Base-by-base conservation (phyloP, 768 basidiomycete genomes). In the Hydnum rufescens region DNA sequence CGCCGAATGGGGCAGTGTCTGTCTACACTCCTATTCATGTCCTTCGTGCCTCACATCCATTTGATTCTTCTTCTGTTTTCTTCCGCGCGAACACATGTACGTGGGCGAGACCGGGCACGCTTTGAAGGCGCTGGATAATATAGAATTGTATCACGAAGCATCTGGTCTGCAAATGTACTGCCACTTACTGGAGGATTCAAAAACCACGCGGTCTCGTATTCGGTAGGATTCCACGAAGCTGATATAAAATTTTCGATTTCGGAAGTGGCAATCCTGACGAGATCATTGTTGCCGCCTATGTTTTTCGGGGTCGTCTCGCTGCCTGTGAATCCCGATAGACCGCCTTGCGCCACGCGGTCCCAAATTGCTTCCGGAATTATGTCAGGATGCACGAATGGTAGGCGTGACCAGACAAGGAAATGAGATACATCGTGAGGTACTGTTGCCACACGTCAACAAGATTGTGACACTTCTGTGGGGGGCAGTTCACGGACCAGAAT, bases 121-220 rank as follows among this genome's bases (percentile, higher is more conserved):
- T 88, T 59, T 90, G 86, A 52, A 88, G 63, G 60, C 85, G 74
- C 83, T 84, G 63, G 5, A 42, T 49, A 49, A 49, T 39, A 55
- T 47, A 51, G 39, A 50, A 48, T 31, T 54, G 54, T 3, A n/a
- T 26, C 49, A 3, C 25, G 22, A 18, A 29, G 30, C 6, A 28
- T 23, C 25, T 30, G 23, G 34, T n/a, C n/a, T n/a, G n/a, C n/a
- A n/a, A n/a, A n/a, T n/a, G n/a, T n/a, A n/a, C n/a, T n/a, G 5
- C 18, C 4, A 64, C 81, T 61, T 59, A 89, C 86, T 49, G 79
- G 82, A 42, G 86, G 86, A 60, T 89, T 89, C 42, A 86, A 80
- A 60, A 88, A 88, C 87, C 87, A 90, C 1, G 82, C 83, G 0
- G 84, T 85, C 65, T 90, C 87, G 85, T 83, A 90, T n/a, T 74